These are phyloP conservation scores for Scheffersomyces segobiensis DNA, from an alignment of 1,139 yeast genomes.

Conservation along the genomic window DNA sequence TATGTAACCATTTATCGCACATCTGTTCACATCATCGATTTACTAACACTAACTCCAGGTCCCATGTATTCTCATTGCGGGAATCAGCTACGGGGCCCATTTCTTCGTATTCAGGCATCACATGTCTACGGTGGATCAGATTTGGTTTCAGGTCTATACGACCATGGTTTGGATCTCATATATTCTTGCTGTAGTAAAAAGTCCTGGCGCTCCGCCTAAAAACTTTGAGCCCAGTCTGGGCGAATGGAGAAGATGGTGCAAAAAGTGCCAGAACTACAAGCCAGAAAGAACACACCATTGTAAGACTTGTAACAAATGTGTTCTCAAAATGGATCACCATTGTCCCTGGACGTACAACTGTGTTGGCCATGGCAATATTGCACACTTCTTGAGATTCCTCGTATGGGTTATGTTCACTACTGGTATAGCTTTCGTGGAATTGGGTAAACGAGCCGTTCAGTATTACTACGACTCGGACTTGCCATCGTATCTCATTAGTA, in stretches of 20 bases:
- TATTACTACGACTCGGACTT: constrained; percentile 56
- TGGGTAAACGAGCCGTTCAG: constrained; percentile 39
- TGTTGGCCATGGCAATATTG: constrained; percentile 76
- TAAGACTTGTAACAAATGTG: constrained; percentile 59
- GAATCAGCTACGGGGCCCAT: constrained; percentile 67
- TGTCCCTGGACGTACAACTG: constrained; percentile 86
- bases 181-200: constrained; percentile 52
- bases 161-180: constrained; percentile 74
- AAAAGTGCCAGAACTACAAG: constrained; percentile 63
- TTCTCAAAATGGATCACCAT: constrained; percentile 83
- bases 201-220: constrained; percentile 61
- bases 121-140: constrained; percentile 39
- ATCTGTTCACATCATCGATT: neutral
- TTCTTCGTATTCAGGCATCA: constrained; percentile 53
- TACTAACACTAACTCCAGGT: constrained; percentile 42
- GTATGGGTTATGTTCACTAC: constrained; percentile 65
- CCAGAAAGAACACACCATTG: constrained; percentile 86
- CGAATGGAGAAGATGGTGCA: constrained; percentile 63
- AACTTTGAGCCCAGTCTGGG: constrained; percentile 33
- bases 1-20: neutral
- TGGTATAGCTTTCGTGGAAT: constrained; percentile 45
- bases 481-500: constrained; percentile 61
- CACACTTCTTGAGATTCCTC: constrained; percentile 81
- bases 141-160: constrained; percentile 49
- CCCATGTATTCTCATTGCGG: constrained; percentile 62